Percentiles rank a stretch among this genome's conserved stretches.
Conservation (phyloP, 768 basidiomycete species). For the Rhodocollybia butyracea region DNA sequence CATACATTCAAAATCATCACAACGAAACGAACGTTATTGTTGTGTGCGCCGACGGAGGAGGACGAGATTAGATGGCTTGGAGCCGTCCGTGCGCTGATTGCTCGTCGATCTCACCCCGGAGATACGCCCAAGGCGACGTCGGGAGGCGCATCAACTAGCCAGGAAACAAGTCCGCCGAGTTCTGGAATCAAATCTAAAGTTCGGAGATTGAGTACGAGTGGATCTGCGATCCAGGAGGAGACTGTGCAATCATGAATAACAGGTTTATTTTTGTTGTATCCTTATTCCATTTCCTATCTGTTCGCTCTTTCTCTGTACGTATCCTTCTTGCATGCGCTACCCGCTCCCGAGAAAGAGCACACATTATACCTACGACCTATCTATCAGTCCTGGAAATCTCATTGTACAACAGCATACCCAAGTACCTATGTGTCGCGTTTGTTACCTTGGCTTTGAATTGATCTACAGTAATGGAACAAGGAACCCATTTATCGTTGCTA, state of each 20-base stretch:
- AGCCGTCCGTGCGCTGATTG: slow-evolving; percentile 88
- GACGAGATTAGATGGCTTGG: slow-evolving; percentile 99
- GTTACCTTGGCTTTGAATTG: not conserved
- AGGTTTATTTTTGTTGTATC: not conserved
- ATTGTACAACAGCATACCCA: not conserved
- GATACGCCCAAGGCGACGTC: slow-evolving; percentile 28
- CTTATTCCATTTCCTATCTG: not conserved
- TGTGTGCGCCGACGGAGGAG: slow-evolving; percentile 95
- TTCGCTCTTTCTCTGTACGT: not conserved
- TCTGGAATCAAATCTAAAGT: slow-evolving; percentile 41
- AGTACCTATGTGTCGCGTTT: not conserved
- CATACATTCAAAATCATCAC: slow-evolving; percentile 96
- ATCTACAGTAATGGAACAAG: not conserved
- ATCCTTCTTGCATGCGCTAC: not conserved
- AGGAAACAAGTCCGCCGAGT: slow-evolving; percentile 17
- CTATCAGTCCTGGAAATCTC: not conserved
- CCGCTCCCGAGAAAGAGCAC: not conserved
- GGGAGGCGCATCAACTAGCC: not conserved
- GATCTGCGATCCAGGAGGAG: slow-evolving; percentile 19
- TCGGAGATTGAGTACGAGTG: slow-evolving; percentile 43
- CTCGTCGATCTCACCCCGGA: slow-evolving; percentile 60
- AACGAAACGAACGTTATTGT: slow-evolving; percentile 81
- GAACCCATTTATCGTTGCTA: not conserved
- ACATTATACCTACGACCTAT: not conserved
- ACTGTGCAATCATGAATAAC: slow-evolving; percentile 1